phyloP scores from a whole-genome alignment of 2,329 filamentous ascomycete genomes.

The Drechslerella coelobrocha region DNA sequence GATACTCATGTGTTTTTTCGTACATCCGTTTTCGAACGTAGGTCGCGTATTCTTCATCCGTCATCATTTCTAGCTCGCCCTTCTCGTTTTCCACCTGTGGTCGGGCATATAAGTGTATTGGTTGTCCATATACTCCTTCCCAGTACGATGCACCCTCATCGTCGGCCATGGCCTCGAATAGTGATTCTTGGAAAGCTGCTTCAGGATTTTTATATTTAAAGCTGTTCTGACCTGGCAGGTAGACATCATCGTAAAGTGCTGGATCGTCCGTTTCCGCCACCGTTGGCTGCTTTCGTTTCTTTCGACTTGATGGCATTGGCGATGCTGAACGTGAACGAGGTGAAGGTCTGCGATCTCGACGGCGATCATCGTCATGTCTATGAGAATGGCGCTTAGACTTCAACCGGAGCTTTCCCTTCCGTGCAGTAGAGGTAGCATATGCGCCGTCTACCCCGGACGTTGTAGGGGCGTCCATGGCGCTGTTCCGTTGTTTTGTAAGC shows the following conservation, averaged over 20 bases:
- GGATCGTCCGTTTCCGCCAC: conserved; percentile 55
- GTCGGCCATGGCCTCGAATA: conserved; percentile 96
- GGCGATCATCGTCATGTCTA: conserved; percentile 18
- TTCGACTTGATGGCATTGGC: conserved; percentile 54
- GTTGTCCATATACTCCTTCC: conserved; percentile 95
- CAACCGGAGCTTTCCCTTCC: conserved; percentile 45
- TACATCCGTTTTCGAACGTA: conserved; percentile 91
- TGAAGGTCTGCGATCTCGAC: conserved; percentile 38
- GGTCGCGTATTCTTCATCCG: conserved; percentile 86
- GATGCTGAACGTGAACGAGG: conserved; percentile 54
- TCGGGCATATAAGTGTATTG: conserved; percentile 78
- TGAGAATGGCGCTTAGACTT: conserved; percentile 39
- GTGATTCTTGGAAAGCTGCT: conserved; percentile 84
- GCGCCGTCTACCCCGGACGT: conserved; percentile 29
- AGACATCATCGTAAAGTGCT: conserved; percentile 58
- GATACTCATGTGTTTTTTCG: conserved; percentile 87
- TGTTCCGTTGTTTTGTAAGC: not conserved
- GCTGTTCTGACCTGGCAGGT: conserved; percentile 58
- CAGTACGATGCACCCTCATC: conserved; percentile 95
- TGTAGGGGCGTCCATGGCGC: conserved; percentile 16
- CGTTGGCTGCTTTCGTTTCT: conserved; percentile 52
- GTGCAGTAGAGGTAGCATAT: conserved; percentile 36
- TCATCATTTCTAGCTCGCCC: conserved; percentile 79
- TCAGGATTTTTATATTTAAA: conserved; percentile 67
- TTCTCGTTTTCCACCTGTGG: conserved; percentile 61